Conservation (phyloP, 2,329 filamentous ascomycete genomes). For the Hymenotorrendiella dingleyae region DNA sequence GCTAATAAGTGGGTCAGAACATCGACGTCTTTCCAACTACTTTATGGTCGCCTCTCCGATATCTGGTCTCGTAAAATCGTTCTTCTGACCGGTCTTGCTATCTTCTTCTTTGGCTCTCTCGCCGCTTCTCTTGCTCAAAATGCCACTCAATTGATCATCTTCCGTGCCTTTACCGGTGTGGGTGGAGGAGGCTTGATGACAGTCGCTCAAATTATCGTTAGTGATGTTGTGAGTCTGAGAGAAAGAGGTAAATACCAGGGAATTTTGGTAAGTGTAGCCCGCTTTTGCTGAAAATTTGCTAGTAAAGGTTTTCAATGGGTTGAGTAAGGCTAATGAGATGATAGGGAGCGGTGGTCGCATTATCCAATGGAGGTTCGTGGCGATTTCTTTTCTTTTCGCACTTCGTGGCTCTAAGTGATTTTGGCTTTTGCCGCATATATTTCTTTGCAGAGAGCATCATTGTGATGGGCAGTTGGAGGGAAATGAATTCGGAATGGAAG, state of each 20-base stretch:
- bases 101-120: conserved; percentile 57
- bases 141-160: conserved; percentile 55
- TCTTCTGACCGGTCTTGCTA: conserved; percentile 58
- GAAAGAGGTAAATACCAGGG: conserved; percentile 48
- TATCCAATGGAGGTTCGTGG: not conserved
- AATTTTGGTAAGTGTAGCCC: too few relatives aligned
- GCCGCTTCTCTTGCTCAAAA: conserved; percentile 57
- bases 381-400: too few relatives aligned
- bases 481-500: too few relatives aligned
- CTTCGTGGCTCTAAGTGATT: too few relatives aligned
- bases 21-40: conserved; percentile 64
- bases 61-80: conserved; percentile 58
- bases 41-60: conserved; percentile 67
- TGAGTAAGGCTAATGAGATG: too few relatives aligned
- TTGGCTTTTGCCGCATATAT: too few relatives aligned
- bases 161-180: conserved; percentile 61
- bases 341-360: not conserved
- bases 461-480: too few relatives aligned
- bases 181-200: conserved; percentile 65
- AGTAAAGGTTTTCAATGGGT: too few relatives aligned
- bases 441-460: too few relatives aligned
- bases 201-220: conserved; percentile 59
- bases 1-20: too few relatives aligned
- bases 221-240: conserved; percentile 55
- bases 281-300: too few relatives aligned